A percentile compares a stretch with the other conserved stretches of the same genome.
Conservation (phyloP, 169 alveolate genomes). For the Pseudocohnilembus persalinus region DNA sequence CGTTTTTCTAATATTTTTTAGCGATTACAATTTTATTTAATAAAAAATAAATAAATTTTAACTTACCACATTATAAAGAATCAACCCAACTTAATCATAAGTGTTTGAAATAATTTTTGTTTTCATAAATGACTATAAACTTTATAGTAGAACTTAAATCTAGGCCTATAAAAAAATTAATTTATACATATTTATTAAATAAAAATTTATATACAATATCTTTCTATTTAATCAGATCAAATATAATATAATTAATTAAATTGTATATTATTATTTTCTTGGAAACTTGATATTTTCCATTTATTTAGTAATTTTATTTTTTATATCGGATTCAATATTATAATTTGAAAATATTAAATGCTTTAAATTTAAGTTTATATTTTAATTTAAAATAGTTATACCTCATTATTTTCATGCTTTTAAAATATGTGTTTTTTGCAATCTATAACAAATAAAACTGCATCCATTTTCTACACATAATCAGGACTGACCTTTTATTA, state of each 20-base stretch:
- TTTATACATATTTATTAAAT: too few relatives aligned
- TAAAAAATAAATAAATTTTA: not conserved
- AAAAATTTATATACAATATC: too few relatives aligned
- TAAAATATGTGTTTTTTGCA: conserved; percentile 64
- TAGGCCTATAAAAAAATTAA: conserved; percentile 19
- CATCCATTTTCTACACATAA: conserved; percentile 57
- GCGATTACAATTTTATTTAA: not conserved
- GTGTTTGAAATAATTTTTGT: conserved; percentile 81
- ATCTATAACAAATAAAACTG: conserved; percentile 78
- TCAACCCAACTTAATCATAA: conserved; percentile 79
- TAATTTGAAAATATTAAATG: too few relatives aligned
- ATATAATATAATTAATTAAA: not conserved
- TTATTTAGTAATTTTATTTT: too few relatives aligned
- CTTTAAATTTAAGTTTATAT: too few relatives aligned
- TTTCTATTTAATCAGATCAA: too few relatives aligned
- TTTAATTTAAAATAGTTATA: not conserved
- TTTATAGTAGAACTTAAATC: conserved; percentile 39
- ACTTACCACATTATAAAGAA: conserved; percentile 73
- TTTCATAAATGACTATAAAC: conserved; percentile 70
- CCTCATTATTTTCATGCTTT: conserved; percentile 44
- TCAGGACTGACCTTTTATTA: conserved; percentile 17
- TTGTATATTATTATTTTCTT: not conserved
- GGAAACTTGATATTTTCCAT: too few relatives aligned
- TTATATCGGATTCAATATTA: too few relatives aligned
- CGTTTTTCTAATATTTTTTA: conserved; percentile 13